Conservation (phyloP, 352 stramenopile species). For the Pythium volutum region DNA sequence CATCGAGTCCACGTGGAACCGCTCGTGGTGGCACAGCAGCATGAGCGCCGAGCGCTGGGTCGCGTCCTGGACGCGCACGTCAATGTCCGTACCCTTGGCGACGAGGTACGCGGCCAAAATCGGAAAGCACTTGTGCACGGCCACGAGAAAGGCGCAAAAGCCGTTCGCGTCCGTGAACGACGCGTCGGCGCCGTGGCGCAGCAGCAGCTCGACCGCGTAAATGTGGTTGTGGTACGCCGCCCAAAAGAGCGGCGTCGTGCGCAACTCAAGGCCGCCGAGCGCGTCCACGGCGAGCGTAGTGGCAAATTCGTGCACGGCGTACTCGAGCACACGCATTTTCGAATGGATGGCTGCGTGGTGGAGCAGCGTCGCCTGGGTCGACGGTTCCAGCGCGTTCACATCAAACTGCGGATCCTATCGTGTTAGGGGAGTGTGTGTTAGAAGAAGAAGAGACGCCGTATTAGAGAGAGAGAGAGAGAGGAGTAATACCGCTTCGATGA, state of each 20-base stretch:
- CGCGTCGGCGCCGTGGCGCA: conserved; percentile 56
- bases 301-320: conserved; percentile 16
- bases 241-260: conserved; percentile 78
- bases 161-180: conserved; percentile 47
- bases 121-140: conserved; percentile 69
- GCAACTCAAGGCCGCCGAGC: conserved; percentile 42
- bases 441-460: background rate
- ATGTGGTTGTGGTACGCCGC: conserved; percentile 74
- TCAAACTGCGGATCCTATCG: conserved; percentile 47
- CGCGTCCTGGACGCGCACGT: conserved; percentile 46
- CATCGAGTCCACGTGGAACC: conserved; percentile 79
- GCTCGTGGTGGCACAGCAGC: conserved; percentile 61
- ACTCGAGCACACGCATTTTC: conserved; percentile 79
- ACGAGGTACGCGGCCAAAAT: conserved; percentile 77
- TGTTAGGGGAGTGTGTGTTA: background rate
- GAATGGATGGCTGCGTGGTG: conserved; percentile 77
- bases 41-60: conserved; percentile 61
- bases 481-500: conserved; percentile 40
- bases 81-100: conserved; percentile 66
- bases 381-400: conserved; percentile 48
- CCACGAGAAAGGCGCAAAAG: conserved; percentile 61
- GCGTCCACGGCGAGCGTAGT: conserved; percentile 43
- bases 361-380: conserved; percentile 62
- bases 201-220: conserved; percentile 70
- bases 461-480: background rate